phyloP scores from a whole-genome alignment of 257 asterid species.

The Paraleonurus japonicus region DNA sequence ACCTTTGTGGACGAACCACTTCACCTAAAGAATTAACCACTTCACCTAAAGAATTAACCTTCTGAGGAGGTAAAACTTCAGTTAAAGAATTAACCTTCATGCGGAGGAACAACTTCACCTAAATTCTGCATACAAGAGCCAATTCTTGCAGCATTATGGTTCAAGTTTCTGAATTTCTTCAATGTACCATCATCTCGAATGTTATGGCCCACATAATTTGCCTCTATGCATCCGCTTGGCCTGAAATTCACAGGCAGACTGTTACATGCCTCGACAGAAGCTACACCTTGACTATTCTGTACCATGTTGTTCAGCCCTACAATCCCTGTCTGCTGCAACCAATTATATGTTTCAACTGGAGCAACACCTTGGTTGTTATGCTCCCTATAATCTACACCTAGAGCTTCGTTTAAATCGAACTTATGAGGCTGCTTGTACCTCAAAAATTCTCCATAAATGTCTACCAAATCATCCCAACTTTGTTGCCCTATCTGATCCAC shows the following conservation, averaged over 20 bases:
- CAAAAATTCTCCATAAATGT: slow-evolving; percentile 35
- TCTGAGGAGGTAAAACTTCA: not conserved
- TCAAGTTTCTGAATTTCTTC: slow-evolving; percentile 20
- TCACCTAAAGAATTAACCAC: slow-evolving; percentile 17
- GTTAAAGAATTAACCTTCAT: slow-evolving; percentile 11
- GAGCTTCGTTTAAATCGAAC: slow-evolving; percentile 12
- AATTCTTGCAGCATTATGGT: slow-evolving; percentile 27
- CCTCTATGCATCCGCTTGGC: slow-evolving; percentile 7
- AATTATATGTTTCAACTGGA: slow-evolving; percentile 22
- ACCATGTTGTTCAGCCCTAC: slow-evolving; percentile 14
- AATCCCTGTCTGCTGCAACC: slow-evolving; percentile 18
- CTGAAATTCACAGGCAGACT: slow-evolving; percentile 17
- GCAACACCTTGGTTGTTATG: slow-evolving; percentile 22
- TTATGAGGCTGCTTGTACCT: slow-evolving; percentile 28
- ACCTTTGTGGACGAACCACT: slow-evolving; percentile 23
- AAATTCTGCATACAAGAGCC: slow-evolving; percentile 26
- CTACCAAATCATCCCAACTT: slow-evolving; percentile 43
- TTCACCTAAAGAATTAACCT: slow-evolving; percentile 10
- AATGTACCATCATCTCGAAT: slow-evolving; percentile 18
- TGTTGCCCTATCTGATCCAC: slow-evolving; percentile 23
- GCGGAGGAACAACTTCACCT: slow-evolving; percentile 27
- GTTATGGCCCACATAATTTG: slow-evolving; percentile 15
- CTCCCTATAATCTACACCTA: slow-evolving; percentile 17
- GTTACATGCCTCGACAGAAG: slow-evolving; percentile 21
- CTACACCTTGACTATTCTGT: slow-evolving; percentile 20